Percentiles rank a stretch among this genome's conserved stretches.
Evolutionary conservation across 345 rosid species (phyloP).

Genomic region (Citrus maxima): DNA sequence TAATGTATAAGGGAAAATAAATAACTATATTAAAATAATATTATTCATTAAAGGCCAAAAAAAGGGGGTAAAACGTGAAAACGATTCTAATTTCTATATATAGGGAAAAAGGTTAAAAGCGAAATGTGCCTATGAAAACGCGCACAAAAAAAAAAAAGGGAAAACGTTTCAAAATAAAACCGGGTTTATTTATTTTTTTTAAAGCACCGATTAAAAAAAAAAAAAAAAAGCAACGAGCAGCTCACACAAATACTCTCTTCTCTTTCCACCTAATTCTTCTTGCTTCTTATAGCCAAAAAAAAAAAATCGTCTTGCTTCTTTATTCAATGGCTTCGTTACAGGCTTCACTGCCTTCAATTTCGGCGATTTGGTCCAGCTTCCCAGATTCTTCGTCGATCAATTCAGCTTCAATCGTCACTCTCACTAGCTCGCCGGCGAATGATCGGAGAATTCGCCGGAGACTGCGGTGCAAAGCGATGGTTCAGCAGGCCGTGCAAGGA

Average conservation of each 20-base stretch:
- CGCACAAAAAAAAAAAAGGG: no score
- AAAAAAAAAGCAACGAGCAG: not conserved
- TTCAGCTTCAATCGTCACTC: constrained; percentile 3
- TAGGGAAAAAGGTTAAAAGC: no score
- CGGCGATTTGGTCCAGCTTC: constrained; percentile 24
- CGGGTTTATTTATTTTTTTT: not conserved
- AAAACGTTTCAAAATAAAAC: not conserved
- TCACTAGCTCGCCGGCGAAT: constrained; percentile 18
- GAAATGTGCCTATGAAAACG: no score
- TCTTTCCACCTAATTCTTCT: not conserved
- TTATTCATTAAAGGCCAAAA: no score
- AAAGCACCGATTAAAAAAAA: not conserved
- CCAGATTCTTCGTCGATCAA: constrained; percentile 19
- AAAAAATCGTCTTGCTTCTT: not conserved
- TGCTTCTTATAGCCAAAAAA: not conserved
- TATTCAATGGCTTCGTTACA: constrained; percentile 43
- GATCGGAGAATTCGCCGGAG: constrained; percentile 19
- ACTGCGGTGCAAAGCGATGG: constrained; percentile 46
- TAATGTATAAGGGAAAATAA: no score
- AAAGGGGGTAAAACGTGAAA: no score
- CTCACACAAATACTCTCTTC: not conserved
- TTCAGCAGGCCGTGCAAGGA: constrained; percentile 64
- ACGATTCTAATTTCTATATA: no score
- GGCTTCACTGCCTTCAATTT: constrained; percentile 27
- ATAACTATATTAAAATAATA: no score